Conservation (phyloP, 2,329 filamentous ascomycete genomes). For the Gyromitra esculenta region DNA sequence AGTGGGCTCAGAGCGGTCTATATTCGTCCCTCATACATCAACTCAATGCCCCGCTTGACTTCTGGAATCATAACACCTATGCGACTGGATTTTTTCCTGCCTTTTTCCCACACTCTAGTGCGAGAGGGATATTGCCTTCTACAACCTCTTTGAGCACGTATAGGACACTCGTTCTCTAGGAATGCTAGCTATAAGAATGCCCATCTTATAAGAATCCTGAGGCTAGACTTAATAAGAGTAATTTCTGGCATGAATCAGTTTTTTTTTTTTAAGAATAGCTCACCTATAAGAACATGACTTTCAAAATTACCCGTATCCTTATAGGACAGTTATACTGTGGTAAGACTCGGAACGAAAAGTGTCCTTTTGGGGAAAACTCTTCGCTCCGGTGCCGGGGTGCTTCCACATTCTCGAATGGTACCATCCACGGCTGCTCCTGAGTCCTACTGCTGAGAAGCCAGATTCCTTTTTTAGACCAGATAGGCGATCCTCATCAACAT, state of each 20-base stretch:
- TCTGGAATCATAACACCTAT: not conserved
- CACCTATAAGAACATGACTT: not conserved
- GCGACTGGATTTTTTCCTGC: not conserved
- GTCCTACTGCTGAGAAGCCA: too few species aligned
- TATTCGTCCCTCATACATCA: slow-evolving; percentile 2
- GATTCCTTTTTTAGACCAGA: too few species aligned
- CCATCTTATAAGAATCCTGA: too few species aligned
- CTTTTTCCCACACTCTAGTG: not conserved
- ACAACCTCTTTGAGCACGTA: not conserved
- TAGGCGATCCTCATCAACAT: too few species aligned
- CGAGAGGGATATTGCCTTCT: not conserved
- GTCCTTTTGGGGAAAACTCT: not conserved
- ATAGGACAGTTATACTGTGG: not conserved
- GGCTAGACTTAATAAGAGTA: too few species aligned
- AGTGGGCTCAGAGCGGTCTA: not conserved
- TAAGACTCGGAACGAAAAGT: not conserved
- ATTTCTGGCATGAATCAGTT: too few species aligned
- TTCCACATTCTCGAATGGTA: too few species aligned
- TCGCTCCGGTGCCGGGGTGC: not conserved
- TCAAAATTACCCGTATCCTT: not conserved
- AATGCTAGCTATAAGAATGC: too few species aligned
- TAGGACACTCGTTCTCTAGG: too few species aligned
- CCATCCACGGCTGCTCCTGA: too few species aligned
- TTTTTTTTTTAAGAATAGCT: too few species aligned
- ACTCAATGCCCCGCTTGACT: slow-evolving; percentile 1